Conservation (phyloP, 345 rosid species). For the sweet orange (Citrus sinensis) region DNA sequence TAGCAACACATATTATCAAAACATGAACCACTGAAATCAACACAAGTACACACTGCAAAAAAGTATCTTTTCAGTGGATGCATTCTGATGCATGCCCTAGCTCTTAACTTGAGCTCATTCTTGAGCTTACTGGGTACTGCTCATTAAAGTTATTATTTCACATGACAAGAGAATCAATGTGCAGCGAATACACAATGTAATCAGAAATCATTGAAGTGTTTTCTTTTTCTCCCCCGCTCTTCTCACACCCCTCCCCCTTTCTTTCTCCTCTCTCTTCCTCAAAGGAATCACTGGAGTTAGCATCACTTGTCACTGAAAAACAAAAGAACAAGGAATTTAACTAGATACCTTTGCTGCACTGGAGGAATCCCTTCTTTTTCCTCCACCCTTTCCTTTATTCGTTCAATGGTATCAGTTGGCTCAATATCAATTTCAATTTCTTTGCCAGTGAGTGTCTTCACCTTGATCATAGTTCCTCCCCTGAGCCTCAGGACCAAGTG, state of each 20-base stretch:
- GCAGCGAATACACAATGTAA: neutral
- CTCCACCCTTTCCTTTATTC: slow-evolving; percentile 93
- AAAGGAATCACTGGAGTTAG: neutral
- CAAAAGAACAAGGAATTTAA: neutral
- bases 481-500: slow-evolving; percentile 87
- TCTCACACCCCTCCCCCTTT: no score
- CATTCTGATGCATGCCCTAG: neutral
- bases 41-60: no score
- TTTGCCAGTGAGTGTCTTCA: slow-evolving; percentile 91
- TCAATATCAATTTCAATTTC: slow-evolving; percentile 96
- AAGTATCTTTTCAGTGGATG: neutral
- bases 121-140: neutral
- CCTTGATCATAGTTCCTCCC: slow-evolving; percentile 98
- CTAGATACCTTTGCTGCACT: slow-evolving; percentile 77
- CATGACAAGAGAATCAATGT: neutral
- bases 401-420: slow-evolving; percentile 87
- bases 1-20: neutral
- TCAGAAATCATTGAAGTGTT: neutral
- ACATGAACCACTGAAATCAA: neutral
- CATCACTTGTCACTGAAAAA: neutral
- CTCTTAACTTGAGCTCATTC: no score
- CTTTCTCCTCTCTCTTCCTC: no score
- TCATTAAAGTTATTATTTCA: neutral
- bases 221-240: no score
- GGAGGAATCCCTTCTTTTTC: slow-evolving; percentile 99